These are phyloP conservation scores for Phytophthora uliginosa DNA, from an alignment of 352 stramenopile genomes.

Conservation along the genomic window DNA sequence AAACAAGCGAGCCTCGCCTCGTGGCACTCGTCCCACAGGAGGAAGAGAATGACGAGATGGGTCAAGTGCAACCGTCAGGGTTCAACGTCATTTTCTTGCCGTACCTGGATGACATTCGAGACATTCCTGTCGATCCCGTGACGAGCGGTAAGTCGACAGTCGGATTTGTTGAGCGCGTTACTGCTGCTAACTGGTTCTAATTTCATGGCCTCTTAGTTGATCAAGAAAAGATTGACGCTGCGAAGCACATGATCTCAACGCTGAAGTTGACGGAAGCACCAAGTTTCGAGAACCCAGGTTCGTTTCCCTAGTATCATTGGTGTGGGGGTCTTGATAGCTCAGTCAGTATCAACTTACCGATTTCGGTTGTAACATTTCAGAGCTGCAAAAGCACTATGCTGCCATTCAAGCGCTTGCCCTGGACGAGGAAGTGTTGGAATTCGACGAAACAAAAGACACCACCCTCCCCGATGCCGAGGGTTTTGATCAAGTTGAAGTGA, in stretches of 20 bases:
- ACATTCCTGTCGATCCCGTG: conserved; percentile 55
- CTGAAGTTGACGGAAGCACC: conserved; percentile 79
- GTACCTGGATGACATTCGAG: conserved; percentile 86
- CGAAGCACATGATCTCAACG: conserved; percentile 75
- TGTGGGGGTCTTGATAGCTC: background rate
- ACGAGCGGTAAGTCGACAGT: conserved; percentile 40
- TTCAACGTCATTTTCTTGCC: conserved; percentile 86
- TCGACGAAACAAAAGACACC: conserved; percentile 82
- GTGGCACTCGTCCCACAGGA: conserved; percentile 84
- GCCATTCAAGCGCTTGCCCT: conserved; percentile 83
- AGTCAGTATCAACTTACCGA: background rate
- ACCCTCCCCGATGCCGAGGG: conserved; percentile 81
- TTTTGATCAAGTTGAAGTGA: conserved; percentile 75
- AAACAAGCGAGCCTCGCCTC: conserved; percentile 80
- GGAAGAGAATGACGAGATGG: conserved; percentile 79
- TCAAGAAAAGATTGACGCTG: conserved; percentile 68
- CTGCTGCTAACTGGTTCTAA: conserved; percentile 10
- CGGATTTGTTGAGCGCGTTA: background rate
- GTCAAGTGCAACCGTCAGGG: conserved; percentile 81
- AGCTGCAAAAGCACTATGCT: conserved; percentile 89
- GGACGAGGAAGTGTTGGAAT: conserved; percentile 76
- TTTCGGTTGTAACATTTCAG: conserved; percentile 33
- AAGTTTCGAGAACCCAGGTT: conserved; percentile 87
- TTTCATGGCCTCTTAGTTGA: conserved; percentile 33
- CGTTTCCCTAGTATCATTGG: background rate